Percentiles rank a stretch among this genome's conserved stretches.
Conservation (phyloP, 495 filamentous ascomycete genomes). For the Aspergillus ostianus region DNA sequence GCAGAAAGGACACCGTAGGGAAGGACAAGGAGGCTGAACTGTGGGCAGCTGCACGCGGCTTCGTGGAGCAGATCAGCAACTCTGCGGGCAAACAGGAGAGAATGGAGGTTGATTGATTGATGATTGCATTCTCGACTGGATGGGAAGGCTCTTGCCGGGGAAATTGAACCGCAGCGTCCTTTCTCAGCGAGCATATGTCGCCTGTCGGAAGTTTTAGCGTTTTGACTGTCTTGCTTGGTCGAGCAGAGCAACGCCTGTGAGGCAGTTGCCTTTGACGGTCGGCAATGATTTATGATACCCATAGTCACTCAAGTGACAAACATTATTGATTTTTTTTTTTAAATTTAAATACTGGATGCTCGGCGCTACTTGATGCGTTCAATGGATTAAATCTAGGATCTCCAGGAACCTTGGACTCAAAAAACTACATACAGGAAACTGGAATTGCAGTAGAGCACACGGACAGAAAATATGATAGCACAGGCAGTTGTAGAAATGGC, state of each 20-base stretch:
- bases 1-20: constrained; percentile 71
- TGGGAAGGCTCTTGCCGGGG: background rate
- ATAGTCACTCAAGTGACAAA: constrained; percentile 5
- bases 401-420: constrained; percentile 19
- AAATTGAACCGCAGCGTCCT: background rate
- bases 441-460: constrained; percentile 4
- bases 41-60: constrained; percentile 58
- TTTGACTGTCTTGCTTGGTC: constrained; percentile 1
- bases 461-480: constrained; percentile 1
- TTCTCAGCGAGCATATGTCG: background rate
- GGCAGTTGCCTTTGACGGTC: background rate
- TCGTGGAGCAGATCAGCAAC: constrained; percentile 43
- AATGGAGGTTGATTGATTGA: constrained; percentile 39
- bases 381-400: constrained; percentile 14
- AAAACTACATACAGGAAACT: constrained; percentile 18
- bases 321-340: background rate
- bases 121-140: background rate
- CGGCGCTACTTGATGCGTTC: background rate
- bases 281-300: constrained; percentile 35
- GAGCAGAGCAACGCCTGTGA: background rate
- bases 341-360: constrained; percentile 1
- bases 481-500: background rate
- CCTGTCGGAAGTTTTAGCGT: background rate
- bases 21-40: constrained; percentile 77
- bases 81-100: constrained; percentile 17